Percentiles rank a stretch among this genome's conserved stretches.
These are phyloP conservation scores for Phialemonium atrogriseum DNA, from an alignment of 2,329 filamentous ascomycete genomes.

Conservation along the genomic window DNA sequence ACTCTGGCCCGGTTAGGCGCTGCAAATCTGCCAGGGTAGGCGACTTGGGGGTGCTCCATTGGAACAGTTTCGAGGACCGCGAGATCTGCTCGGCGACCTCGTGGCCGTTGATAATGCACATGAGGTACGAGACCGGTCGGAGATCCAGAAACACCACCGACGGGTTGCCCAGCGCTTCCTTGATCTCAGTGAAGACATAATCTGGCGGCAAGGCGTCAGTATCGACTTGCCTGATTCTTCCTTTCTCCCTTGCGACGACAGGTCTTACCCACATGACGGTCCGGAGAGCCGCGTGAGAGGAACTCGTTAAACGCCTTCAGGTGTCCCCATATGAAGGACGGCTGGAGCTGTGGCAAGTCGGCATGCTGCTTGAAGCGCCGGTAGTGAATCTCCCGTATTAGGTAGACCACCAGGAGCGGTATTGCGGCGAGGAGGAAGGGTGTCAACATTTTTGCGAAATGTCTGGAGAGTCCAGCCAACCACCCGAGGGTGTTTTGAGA, in stretches of 20 bases:
- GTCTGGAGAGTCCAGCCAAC: too few relatives aligned
- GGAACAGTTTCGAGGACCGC: constrained; percentile 19
- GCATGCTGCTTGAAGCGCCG: constrained; percentile 14
- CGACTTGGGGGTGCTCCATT: constrained; percentile 23
- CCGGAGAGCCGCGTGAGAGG: constrained; percentile 2
- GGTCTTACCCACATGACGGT: constrained; percentile 10
- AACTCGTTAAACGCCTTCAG: constrained; percentile 10
- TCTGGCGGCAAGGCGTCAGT: too few relatives aligned
- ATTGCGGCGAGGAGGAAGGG: not conserved
- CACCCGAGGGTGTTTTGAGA: too few relatives aligned
- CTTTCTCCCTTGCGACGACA: too few relatives aligned
- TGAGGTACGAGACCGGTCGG: constrained; percentile 22
- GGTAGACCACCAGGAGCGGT: constrained; percentile 5
- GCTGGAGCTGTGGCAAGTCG: constrained; percentile 12
- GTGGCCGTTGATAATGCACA: constrained; percentile 23
- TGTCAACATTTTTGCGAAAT: constrained; percentile 1
- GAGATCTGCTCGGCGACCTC: constrained; percentile 29
- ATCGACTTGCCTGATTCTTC: too few relatives aligned
- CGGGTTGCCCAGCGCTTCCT: constrained; percentile 21
- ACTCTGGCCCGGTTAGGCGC: constrained; percentile 15
- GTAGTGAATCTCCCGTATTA: constrained; percentile 8
- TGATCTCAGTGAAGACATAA: constrained; percentile 17
- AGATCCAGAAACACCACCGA: constrained; percentile 25
- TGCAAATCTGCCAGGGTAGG: constrained; percentile 17
- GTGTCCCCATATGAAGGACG: constrained; percentile 16